These are phyloP conservation scores for Toxicodendron radicans DNA, from an alignment of 345 rosid species.

Conservation along the genomic window DNA sequence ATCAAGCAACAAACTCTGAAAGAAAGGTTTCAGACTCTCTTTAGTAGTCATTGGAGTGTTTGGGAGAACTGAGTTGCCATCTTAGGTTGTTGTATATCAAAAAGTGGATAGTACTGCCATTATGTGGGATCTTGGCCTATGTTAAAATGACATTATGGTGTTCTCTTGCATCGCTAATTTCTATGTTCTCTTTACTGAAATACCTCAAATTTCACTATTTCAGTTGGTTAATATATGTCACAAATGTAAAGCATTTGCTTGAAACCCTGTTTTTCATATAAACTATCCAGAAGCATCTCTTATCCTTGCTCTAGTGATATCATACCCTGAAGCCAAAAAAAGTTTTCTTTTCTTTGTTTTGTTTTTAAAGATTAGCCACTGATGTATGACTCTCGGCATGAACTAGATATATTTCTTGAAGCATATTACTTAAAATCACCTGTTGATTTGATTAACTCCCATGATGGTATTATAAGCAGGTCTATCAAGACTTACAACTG, in stretches of 20 bases:
- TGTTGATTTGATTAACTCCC: neutral
- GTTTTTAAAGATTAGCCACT: neutral
- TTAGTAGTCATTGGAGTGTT: neutral
- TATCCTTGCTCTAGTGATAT: neutral
- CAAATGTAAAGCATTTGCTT: neutral
- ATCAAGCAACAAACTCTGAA: neutral
- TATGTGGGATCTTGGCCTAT: neutral
- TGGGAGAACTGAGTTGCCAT: neutral
- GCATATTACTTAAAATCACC: neutral
- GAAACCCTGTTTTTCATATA: neutral
- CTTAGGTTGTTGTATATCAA: neutral
- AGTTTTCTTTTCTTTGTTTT: neutral
- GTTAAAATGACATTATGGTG: neutral
- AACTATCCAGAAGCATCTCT: neutral
- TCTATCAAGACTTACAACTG: constrained; percentile 69
- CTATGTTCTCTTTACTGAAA: too few relatives aligned
- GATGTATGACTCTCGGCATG: neutral
- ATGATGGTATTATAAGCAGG: constrained; percentile 41
- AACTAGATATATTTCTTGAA: neutral
- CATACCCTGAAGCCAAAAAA: neutral
- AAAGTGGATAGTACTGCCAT: neutral
- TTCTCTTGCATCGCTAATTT: too few relatives aligned
- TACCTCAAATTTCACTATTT: too few relatives aligned
- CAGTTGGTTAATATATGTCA: too few relatives aligned
- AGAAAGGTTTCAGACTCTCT: neutral